These are phyloP conservation scores for Camelina sativa DNA, from an alignment of 345 rosid species.

Conservation along the genomic window DNA sequence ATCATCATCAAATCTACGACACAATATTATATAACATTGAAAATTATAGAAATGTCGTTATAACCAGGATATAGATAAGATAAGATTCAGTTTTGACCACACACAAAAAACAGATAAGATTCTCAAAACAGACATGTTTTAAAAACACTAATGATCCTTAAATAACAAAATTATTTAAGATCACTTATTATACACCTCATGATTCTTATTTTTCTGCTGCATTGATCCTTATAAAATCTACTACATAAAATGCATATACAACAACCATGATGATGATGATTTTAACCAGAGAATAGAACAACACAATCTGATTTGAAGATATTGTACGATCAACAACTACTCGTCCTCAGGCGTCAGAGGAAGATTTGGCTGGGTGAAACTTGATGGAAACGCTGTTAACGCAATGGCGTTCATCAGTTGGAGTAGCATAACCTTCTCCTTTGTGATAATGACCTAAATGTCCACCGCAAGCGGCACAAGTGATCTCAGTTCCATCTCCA, in stretches of 20 bases:
- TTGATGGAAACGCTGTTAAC: conserved; percentile 82
- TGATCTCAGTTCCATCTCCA: conserved; percentile 78
- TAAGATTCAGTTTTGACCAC: too few relatives aligned
- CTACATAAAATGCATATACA: neutral
- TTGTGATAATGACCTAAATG: conserved; percentile 88
- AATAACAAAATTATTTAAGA: neutral
- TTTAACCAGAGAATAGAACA: neutral
- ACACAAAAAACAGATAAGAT: too few relatives aligned
- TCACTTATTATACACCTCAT: neutral
- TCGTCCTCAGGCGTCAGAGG: neutral
- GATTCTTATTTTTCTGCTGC: neutral
- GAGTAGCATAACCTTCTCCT: conserved; percentile 83
- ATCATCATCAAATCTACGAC: too few relatives aligned
- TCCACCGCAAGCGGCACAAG: conserved; percentile 87
- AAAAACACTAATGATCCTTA: neutral
- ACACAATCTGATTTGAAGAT: neutral
- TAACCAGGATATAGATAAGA: neutral
- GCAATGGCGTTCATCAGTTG: conserved; percentile 84
- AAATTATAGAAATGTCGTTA: neutral
- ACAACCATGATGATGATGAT: neutral
- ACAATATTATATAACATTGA: too few relatives aligned
- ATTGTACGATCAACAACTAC: neutral
- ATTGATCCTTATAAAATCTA: neutral
- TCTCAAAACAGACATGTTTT: neutral
- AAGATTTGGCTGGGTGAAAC: conserved; percentile 42